phyloP scores from a whole-genome alignment of 2,329 filamentous ascomycete species.

The Verticillium nonalfalfae region DNA sequence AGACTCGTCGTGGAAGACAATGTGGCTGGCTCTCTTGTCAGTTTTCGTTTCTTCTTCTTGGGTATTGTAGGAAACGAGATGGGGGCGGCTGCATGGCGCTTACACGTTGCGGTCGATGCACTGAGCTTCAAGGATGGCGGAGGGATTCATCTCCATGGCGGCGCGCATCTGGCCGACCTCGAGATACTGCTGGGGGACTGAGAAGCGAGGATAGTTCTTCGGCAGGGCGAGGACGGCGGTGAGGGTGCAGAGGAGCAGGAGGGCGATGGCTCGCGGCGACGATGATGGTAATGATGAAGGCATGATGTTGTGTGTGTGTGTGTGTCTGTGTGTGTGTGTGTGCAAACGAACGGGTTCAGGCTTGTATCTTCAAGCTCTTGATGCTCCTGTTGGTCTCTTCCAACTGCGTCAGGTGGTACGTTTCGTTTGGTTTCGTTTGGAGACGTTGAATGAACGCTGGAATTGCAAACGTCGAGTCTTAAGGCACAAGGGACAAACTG shows the following conservation, averaged over 20 bases:
- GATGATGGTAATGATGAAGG: constrained; percentile 12
- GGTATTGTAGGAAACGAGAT: background rate
- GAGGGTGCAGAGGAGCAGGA: constrained; percentile 23
- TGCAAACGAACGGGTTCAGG: too few species aligned
- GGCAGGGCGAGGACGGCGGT: constrained; percentile 25
- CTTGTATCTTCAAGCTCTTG: too few species aligned
- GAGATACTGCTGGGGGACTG: constrained; percentile 33
- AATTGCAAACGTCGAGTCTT: background rate
- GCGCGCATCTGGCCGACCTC: constrained; percentile 36
- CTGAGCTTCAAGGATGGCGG: constrained; percentile 29
- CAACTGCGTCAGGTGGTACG: background rate
- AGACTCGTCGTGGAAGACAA: constrained; percentile 42
- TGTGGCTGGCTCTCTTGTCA: constrained; percentile 18
- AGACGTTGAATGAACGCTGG: background rate
- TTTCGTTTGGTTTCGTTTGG: constrained; percentile 3
- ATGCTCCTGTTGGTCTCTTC: too few species aligned
- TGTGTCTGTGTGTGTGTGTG: background rate
- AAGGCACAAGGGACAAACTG: background rate
- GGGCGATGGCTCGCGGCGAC: constrained; percentile 17
- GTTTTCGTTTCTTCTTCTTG: background rate
- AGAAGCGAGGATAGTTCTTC: constrained; percentile 17
- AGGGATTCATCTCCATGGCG: constrained; percentile 29
- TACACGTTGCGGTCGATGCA: constrained; percentile 36
- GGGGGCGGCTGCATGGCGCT: too few species aligned
- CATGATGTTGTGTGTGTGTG: constrained; percentile 18